phyloP scores from a whole-genome alignment of 2,329 filamentous ascomycete genomes.

The Apiospora marii region DNA sequence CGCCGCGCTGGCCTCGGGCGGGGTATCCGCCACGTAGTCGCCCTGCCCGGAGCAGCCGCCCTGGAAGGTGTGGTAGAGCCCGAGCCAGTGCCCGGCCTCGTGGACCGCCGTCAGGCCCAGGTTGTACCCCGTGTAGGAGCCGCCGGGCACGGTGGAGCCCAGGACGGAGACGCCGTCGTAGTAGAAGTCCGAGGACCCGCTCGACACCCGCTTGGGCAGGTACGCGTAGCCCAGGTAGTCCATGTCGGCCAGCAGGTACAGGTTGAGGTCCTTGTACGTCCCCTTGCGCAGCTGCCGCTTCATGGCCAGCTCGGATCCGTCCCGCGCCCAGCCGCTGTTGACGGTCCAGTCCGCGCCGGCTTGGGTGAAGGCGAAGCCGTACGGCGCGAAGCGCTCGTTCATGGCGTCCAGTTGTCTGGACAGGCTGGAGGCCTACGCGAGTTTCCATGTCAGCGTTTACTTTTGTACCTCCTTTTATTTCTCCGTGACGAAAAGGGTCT shows the following conservation, averaged over 20 bases:
- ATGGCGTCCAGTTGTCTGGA: conserved; percentile 47
- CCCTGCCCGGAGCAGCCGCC: conserved; percentile 41
- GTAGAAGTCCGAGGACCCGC: conserved; percentile 31
- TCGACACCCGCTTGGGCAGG: no score
- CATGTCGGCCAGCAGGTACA: conserved; percentile 39
- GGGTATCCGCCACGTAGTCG: conserved; percentile 47
- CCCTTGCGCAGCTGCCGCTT: conserved; percentile 50
- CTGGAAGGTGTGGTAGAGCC: conserved; percentile 47
- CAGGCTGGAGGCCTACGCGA: conserved; percentile 34
- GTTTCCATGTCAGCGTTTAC: neutral
- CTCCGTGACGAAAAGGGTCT: no score
- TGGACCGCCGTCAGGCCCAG: conserved; percentile 43
- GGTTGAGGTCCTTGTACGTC: conserved; percentile 48
- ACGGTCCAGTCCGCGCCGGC: conserved; percentile 48
- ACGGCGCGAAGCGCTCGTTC: conserved; percentile 49
- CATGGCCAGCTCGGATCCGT: conserved; percentile 45
- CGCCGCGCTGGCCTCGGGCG: conserved; percentile 39
- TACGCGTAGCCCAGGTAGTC: conserved; percentile 21
- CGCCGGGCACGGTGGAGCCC: conserved; percentile 32
- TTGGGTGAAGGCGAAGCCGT: conserved; percentile 51
- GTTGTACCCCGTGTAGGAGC: conserved; percentile 32
- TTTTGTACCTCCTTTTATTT: no score
- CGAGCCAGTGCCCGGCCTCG: conserved; percentile 48
- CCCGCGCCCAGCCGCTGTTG: conserved; percentile 51
- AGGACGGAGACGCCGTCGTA: conserved; percentile 36